A percentile compares a stretch with the other conserved stretches of the same genome.
These are phyloP conservation scores for Schoenoplectus tabernaemontani DNA, from an alignment of 202 grass and related monocot genomes.

Conservation along the genomic window DNA sequence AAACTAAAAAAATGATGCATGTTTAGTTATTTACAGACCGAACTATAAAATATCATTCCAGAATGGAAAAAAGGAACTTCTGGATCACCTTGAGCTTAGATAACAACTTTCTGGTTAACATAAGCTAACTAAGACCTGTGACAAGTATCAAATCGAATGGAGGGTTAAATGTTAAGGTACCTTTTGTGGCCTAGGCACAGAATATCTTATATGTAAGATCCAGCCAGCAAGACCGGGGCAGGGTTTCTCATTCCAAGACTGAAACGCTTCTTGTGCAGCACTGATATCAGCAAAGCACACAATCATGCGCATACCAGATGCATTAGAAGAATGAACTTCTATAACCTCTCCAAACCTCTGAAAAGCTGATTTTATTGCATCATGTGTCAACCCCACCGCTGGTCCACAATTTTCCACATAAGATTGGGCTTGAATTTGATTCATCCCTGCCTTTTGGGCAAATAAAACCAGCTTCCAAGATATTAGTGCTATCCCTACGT, in stretches of 20 bases:
- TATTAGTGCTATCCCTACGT: not conserved
- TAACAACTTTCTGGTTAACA: not conserved
- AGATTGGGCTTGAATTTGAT: slow-evolving; percentile 31
- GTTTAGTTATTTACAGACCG: not conserved
- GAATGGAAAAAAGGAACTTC: no score
- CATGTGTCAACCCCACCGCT: slow-evolving; percentile 50
- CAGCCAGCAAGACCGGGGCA: slow-evolving; percentile 39
- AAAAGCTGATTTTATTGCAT: slow-evolving; percentile 44
- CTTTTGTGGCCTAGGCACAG: slow-evolving; percentile 45
- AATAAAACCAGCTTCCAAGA: slow-evolving; percentile 40
- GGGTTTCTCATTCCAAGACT: slow-evolving; percentile 51
- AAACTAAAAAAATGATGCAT: not conserved
- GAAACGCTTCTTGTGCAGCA: slow-evolving; percentile 49
- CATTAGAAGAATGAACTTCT: slow-evolving; percentile 48
- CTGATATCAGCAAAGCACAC: slow-evolving; percentile 50
- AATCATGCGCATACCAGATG: slow-evolving; percentile 54
- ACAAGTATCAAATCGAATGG: not conserved
- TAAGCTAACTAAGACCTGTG: not conserved
- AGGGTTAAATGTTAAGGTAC: slow-evolving; percentile 11
- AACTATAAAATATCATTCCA: no score
- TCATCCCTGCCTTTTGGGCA: slow-evolving; percentile 17
- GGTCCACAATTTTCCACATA: slow-evolving; percentile 90
- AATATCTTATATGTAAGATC: slow-evolving; percentile 66
- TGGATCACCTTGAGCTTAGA: no score
- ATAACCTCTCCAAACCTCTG: slow-evolving; percentile 50